phyloP scores from a whole-genome alignment of 2,329 filamentous ascomycete genomes.

The Cryoendolithus antarcticus region DNA sequence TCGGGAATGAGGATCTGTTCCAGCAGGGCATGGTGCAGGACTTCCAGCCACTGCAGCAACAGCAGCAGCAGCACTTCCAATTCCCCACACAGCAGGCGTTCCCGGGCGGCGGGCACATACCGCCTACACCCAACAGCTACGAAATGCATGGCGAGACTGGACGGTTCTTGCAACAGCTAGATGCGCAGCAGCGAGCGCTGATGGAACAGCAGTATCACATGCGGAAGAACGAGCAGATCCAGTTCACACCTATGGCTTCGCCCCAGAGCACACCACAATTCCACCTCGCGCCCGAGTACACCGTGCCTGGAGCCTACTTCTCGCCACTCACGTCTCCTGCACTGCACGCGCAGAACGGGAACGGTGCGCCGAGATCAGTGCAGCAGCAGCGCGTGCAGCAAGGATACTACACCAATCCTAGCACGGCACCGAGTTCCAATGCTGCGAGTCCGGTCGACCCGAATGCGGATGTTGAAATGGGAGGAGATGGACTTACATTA shows the following conservation, averaged over 20 bases:
- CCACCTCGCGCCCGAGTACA: conserved; percentile 41
- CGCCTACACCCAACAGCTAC: conserved; percentile 69
- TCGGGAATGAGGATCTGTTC: conserved; percentile 12
- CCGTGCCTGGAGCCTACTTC: conserved; percentile 61
- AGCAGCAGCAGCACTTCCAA: conserved; percentile 21
- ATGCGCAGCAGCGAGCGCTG: conserved; percentile 46
- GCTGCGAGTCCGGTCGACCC: conserved; percentile 37
- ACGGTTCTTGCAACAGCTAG: conserved; percentile 41
- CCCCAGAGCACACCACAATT: conserved; percentile 76
- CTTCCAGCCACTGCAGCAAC: conserved; percentile 14
- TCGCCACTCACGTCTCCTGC: conserved; percentile 74
- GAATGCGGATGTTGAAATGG: conserved; percentile 30
- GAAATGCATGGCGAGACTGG: conserved; percentile 54
- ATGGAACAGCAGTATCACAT: conserved; percentile 54
- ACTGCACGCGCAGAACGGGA: conserved; percentile 53
- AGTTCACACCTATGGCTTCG: conserved; percentile 67
- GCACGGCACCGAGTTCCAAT: conserved; percentile 41
- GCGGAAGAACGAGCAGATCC: conserved; percentile 33
- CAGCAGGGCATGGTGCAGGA: conserved; percentile 16
- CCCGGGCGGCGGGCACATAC: conserved; percentile 45
- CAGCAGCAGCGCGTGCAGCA: conserved; percentile 22
- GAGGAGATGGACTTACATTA: conserved; percentile 22
- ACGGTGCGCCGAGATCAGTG: conserved; percentile 27
- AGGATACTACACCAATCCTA: conserved; percentile 35
- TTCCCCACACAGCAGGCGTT: conserved; percentile 32